Conservation (phyloP, 1,139 yeast genomes). For the Pneumocystis wakefieldiae region DNA sequence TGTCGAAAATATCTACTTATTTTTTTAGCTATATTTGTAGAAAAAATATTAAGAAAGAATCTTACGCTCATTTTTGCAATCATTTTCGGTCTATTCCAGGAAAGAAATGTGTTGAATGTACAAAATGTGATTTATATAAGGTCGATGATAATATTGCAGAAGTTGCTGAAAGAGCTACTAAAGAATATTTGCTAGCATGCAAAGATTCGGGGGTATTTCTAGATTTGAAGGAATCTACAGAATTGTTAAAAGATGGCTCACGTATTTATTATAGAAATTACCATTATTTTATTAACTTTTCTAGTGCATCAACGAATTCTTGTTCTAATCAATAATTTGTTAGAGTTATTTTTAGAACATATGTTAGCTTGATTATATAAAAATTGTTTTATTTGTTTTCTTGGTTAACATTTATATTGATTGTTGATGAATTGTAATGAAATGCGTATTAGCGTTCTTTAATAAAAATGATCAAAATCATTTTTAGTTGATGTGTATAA, state of each 20-base stretch:
- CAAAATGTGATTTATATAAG: conserved; percentile 14
- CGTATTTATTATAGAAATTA: background rate
- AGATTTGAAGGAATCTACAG: background rate
- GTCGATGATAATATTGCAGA: conserved; percentile 12
- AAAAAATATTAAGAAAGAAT: conserved; percentile 12
- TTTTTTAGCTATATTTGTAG: conserved; percentile 11
- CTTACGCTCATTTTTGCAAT: conserved; percentile 13
- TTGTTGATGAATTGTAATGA: background rate
- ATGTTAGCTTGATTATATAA: background rate
- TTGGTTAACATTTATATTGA: background rate
- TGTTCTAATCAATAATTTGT: background rate
- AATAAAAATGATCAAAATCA: background rate
- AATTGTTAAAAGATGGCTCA: background rate
- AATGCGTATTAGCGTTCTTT: background rate
- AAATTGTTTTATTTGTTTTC: background rate
- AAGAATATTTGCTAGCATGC: background rate
- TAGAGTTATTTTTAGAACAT: background rate
- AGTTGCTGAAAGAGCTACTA: background rate
- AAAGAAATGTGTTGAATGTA: conserved; percentile 13
- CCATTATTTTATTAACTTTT: background rate
- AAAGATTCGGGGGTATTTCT: background rate
- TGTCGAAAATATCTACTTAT: background rate
- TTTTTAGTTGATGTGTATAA: background rate
- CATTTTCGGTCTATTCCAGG: conserved; percentile 15
- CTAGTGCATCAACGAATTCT: background rate